Evolutionary conservation across 2,329 filamentous ascomycete species (phyloP), one percentile per base, ranked within the genome.

Genomic region (Coleophoma cylindrospora): DNA sequence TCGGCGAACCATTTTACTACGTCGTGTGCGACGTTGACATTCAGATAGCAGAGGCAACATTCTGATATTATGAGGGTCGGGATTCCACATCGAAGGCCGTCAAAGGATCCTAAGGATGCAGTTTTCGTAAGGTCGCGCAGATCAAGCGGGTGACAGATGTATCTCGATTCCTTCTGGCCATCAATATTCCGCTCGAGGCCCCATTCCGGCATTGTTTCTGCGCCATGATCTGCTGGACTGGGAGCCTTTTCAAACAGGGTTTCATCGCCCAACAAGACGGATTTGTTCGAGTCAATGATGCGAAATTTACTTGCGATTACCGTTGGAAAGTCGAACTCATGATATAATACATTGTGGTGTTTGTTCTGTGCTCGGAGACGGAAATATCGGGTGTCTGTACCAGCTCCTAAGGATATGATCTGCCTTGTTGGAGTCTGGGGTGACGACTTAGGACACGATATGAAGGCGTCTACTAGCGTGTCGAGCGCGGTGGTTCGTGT

Each of bases 41-140:
- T 76, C 1, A 99, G 79, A 63, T 99, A 99, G 66, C 94, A 89
- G 33, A 99, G 78, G 65, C 94, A 99, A 75, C 94, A 97, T 68
- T 99, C 94, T 0, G 92, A 97, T 7, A 99, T 76, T 21, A 99
- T 70, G 9, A 99, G 71, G 0, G 94, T 99, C 0, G 94, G 90
- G 0, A 89, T 21, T 64, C 80, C 61, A 58, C 69, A 63, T 71
- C 79, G 59, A 72, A 82, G 57, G 59, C 76, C 76, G 17, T 62
- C 59, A 4, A 81, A 63, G 14, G 53, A 34, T 5, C 52, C 52
- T 22, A 54, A 34, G 9, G 47, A 44, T 9, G 48, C 34, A 9
- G 38, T 58, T 27, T 45, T 34, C 4, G 61, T 55, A 6, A 68
- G 53, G 12, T 58, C 47, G 15, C 66, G 57, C 9, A 68, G 58